Evolutionary conservation across 371 early-diverging fungal species (phyloP), one percentile per base, ranked within the genome.

Genomic region (Phascolomyces articulosus): DNA sequence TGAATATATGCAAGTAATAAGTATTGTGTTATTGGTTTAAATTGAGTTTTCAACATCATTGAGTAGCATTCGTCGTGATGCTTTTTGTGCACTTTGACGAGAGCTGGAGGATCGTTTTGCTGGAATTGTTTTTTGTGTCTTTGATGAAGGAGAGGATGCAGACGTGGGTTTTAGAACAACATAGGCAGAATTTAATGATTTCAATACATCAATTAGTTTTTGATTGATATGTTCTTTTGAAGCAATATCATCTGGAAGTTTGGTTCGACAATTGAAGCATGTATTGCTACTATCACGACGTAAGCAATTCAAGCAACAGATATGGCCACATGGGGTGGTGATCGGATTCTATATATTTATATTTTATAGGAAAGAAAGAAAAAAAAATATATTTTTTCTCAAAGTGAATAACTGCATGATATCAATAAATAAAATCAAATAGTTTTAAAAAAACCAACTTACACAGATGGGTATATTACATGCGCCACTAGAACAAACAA

Each of bases 251-350:
- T 34, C 63, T 16, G 61, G 49, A 10, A 80, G 57, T 13, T 57
- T 41, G 0, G 48, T 34, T 31, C 83, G 79, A 56, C 86, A 86
- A 10, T 73, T 67, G 48, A 82, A 79, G 57, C 85, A 86, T 4
- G 59, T 56, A 0, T 55, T 56, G 10, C 74, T 62, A 16, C 63
- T 64, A 29, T 71, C 72, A 41, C 74, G 64, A 10, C 60, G 55
- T 54, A 84, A 55, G 44, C 86, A 86, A 26, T 49, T 48, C 41
- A 40, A 57, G 63, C 88, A 90, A 23, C 75, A 77, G 53, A 82
- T 85, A 70, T 90, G 90, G 1, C 83, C 75, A 55, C 88, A 88
- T 2, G 73, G 69, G 16, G 83, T 80, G 6, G 86, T 83, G 26
- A 83, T 71, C 13, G 88, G 77, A 29, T 83, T 79, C 73, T 85